Evolutionary conservation across 1,139 yeast genomes (phyloP).

Genomic region (Pichia sp.): DNA sequence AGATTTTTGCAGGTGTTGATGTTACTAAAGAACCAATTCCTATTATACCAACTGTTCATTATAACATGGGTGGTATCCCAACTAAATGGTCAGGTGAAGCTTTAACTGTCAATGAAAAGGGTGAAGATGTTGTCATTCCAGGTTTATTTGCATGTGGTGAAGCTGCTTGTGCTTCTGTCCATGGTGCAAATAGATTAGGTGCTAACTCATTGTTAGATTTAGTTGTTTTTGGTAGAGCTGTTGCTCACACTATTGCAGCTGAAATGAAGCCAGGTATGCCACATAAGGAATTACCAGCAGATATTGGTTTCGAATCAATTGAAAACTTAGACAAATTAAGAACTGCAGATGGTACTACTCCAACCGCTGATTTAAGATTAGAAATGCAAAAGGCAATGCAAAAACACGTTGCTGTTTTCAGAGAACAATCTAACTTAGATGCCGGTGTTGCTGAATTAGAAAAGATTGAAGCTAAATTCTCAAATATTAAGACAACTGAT

Average conservation of each 20-base stretch:
- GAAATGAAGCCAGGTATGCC: constrained; percentile 84
- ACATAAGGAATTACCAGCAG: constrained; percentile 70
- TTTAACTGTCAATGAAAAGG: constrained; percentile 73
- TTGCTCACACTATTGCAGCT: constrained; percentile 84
- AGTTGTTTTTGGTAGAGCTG: constrained; percentile 98
- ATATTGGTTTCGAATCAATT: constrained; percentile 82
- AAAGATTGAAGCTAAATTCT: constrained; percentile 67
- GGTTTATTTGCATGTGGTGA: constrained; percentile 98
- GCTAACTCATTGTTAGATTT: constrained; percentile 97
- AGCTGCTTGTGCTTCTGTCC: constrained; percentile 98
- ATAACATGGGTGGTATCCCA: constrained; percentile 99
- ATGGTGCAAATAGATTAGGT: constrained; percentile 98
- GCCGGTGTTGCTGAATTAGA: constrained; percentile 81
- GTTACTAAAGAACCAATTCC: constrained; percentile 99
- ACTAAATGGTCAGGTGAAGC: constrained; percentile 97
- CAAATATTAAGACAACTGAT: constrained; percentile 78
- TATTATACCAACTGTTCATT: constrained; percentile 95
- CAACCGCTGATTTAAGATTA: constrained; percentile 85
- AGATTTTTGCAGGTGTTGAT: constrained; percentile 98
- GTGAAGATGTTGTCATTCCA: constrained; percentile 86
- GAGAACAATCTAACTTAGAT: constrained; percentile 88
- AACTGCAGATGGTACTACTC: constrained; percentile 71
- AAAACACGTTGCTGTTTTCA: constrained; percentile 93
- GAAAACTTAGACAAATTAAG: constrained; percentile 86
- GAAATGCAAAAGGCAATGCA: constrained; percentile 97